These are phyloP conservation scores for Secale cereale DNA, from an alignment of 176 grass and related monocot genomes.

Conservation along the genomic window DNA sequence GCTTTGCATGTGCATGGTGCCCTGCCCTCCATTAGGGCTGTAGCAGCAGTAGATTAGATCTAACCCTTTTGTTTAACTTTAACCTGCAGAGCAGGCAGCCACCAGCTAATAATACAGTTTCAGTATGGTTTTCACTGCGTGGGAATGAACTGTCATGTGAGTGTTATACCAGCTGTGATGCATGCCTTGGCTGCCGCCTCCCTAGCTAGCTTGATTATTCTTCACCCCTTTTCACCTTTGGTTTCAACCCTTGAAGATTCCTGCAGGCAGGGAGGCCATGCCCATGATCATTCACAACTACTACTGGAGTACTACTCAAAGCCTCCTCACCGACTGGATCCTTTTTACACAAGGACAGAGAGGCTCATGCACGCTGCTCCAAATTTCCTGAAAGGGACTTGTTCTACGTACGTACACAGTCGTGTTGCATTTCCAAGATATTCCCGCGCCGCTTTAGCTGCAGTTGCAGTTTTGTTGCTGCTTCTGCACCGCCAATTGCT, in stretches of 20 bases:
- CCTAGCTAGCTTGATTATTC: constrained; percentile 15
- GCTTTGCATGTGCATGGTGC: constrained; percentile 21
- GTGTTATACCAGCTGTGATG: constrained; percentile 40
- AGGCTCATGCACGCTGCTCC: neutral
- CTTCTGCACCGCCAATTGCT: neutral
- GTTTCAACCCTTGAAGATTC: constrained; percentile 40
- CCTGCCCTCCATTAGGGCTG: constrained; percentile 28
- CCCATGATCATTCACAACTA: constrained; percentile 6
- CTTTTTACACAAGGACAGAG: neutral
- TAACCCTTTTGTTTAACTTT: constrained; percentile 44
- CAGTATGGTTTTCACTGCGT: neutral
- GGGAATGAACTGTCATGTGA: constrained; percentile 30
- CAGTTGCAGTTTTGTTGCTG: neutral
- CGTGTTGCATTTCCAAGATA: constrained; percentile 41
- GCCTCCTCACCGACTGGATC: neutral
- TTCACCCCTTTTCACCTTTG: constrained; percentile 42
- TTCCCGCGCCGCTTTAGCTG: constrained; percentile 19
- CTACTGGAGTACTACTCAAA: neutral
- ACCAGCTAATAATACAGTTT: neutral
- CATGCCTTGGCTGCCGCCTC: neutral
- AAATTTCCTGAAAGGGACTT: neutral
- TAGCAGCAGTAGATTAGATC: constrained; percentile 17
- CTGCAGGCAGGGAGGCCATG: neutral
- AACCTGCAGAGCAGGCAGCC: constrained; percentile 23
- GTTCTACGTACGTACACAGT: neutral